Evolutionary conservation across 805 yeast genomes (phyloP).

Genomic region (Yamadazyma ubonensis): DNA sequence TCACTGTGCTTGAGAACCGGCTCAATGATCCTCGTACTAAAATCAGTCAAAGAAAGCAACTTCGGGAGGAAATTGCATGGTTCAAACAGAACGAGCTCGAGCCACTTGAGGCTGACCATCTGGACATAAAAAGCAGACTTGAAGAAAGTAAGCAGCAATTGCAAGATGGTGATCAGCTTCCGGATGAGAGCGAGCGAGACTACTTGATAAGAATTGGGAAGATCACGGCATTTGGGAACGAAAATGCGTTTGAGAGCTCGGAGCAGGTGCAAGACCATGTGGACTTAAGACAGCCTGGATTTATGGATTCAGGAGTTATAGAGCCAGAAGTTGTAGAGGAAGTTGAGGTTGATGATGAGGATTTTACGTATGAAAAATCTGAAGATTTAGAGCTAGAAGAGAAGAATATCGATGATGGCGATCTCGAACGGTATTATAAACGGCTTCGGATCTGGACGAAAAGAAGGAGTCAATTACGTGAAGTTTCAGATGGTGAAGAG

Average conservation of each 20-base stretch:
- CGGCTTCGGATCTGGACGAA: conserved; percentile 10
- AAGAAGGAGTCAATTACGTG: conserved; percentile 10
- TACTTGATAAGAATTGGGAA: conserved; percentile 85
- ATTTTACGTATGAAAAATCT: conserved; percentile 4
- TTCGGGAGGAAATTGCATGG: conserved; percentile 53
- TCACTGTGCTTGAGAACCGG: conserved; percentile 47
- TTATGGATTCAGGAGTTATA: conserved; percentile 17
- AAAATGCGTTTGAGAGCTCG: conserved; percentile 55
- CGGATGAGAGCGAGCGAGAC: conserved; percentile 79
- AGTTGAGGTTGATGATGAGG: conserved; percentile 1
- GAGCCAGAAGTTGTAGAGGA: not conserved
- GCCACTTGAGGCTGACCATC: conserved; percentile 57
- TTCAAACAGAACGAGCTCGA: conserved; percentile 50
- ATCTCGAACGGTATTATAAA: not conserved
- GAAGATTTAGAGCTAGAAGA: too few relatives aligned
- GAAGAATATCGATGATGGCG: conserved; percentile 15
- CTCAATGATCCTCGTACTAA: conserved; percentile 54
- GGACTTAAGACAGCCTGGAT: conserved; percentile 51
- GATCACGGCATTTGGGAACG: conserved; percentile 87
- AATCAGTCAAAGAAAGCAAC: conserved; percentile 59
- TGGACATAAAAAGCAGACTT: conserved; percentile 47
- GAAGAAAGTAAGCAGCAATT: conserved; percentile 28
- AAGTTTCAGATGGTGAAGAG: conserved; percentile 41
- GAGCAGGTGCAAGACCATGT: conserved; percentile 39
- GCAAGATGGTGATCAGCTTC: conserved; percentile 41